A percentile compares a stretch with the other conserved stretches of the same genome.
These are phyloP conservation scores for Fusarium robinianum DNA, from an alignment of 2,329 filamentous ascomycete species.

Conservation along the genomic window DNA sequence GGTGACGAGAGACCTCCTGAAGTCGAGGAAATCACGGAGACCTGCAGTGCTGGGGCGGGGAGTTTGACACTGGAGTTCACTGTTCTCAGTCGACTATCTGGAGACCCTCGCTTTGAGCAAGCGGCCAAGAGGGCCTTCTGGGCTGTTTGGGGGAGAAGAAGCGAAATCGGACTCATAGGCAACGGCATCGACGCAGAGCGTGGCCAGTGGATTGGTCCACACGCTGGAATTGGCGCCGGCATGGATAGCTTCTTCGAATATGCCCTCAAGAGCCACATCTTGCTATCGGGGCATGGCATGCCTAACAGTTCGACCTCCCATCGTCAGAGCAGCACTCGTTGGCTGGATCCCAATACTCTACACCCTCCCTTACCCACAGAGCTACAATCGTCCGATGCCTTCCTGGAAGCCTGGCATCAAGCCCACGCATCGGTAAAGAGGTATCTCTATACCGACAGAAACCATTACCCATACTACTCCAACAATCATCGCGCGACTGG, in stretches of 20 bases:
- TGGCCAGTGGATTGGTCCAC: constrained; percentile 84
- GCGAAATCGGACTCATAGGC: constrained; percentile 83
- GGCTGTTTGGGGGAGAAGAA: constrained; percentile 91
- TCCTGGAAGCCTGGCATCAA: constrained; percentile 81
- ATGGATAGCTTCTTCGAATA: constrained; percentile 99
- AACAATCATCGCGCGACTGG: constrained; percentile 89
- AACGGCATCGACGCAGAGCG: constrained; percentile 91
- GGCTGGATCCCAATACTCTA: constrained; percentile 68
- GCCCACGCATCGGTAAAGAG: constrained; percentile 86
- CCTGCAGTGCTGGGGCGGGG: constrained; percentile 94
- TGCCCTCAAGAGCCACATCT: constrained; percentile 88
- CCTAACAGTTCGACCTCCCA: constrained; percentile 53
- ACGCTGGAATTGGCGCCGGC: constrained; percentile 93
- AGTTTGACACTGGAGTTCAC: constrained; percentile 94
- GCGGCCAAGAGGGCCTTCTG: constrained; percentile 92
- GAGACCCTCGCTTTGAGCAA: constrained; percentile 85
- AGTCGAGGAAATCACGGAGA: constrained; percentile 81
- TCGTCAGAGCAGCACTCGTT: constrained; percentile 47
- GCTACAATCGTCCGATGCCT: constrained; percentile 75
- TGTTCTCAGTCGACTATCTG: constrained; percentile 84
- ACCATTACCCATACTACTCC: constrained; percentile 88
- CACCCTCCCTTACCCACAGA: constrained; percentile 64
- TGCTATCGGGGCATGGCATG: constrained; percentile 75
- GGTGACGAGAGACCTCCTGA: constrained; percentile 40
- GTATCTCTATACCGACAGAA: constrained; percentile 78